Evolutionary conservation across 305 asterid genomes (phyloP).

Genomic region (Solanum chacoense): DNA sequence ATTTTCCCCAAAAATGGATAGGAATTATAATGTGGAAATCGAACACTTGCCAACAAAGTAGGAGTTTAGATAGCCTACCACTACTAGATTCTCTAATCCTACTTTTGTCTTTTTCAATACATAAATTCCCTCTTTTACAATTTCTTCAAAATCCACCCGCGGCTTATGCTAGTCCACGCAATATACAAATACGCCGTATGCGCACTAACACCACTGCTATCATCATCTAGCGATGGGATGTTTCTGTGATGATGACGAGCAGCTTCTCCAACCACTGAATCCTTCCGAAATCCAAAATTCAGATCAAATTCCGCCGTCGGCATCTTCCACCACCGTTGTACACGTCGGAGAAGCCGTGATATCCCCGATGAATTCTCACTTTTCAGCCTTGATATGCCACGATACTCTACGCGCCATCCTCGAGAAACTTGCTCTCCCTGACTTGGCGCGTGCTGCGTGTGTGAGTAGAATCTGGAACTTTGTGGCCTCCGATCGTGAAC

Average conservation of each 20-base stretch:
- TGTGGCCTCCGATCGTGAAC: conserved; percentile 70
- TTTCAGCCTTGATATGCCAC: conserved; percentile 58
- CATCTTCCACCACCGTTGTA: background rate
- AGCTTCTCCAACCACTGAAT: conserved; percentile 10
- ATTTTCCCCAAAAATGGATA: background rate
- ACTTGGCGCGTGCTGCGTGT: conserved; percentile 80
- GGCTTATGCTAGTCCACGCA: background rate
- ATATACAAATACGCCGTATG: background rate
- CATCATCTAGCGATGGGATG: conserved; percentile 8
- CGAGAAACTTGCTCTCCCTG: conserved; percentile 48
- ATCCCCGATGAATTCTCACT: conserved; percentile 82
- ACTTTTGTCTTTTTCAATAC: background rate
- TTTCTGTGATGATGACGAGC: conserved; percentile 23
- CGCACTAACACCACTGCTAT: background rate
- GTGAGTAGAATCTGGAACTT: conserved; percentile 64
- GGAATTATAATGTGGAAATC: accelerated
- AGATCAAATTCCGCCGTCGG: background rate
- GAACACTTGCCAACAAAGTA: accelerated
- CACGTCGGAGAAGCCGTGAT: conserved; percentile 16
- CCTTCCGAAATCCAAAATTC: background rate
- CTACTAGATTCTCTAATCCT: background rate
- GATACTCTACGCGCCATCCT: conserved; percentile 77
- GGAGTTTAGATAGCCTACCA: background rate
- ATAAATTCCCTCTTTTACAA: background rate
- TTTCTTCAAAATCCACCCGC: background rate